Evolutionary conservation across 2,329 filamentous ascomycete genomes (phyloP).

Genomic region (Pseudogymnoascus sp.): DNA sequence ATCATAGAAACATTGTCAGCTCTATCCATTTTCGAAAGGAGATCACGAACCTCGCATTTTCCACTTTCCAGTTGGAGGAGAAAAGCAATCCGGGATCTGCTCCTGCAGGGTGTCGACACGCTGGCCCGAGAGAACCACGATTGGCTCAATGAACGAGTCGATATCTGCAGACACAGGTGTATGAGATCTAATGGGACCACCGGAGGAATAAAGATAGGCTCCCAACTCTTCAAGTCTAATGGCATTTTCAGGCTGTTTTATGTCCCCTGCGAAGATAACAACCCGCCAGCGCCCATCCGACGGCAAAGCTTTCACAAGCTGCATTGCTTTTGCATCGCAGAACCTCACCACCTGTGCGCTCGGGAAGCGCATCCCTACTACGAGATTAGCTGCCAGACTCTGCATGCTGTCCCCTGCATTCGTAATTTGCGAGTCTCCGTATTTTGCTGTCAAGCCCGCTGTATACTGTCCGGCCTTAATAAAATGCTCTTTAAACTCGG

Average conservation of each 20-base stretch:
- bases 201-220: constrained; percentile 31
- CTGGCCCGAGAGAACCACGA: constrained; percentile 44
- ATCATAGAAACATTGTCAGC: not conserved
- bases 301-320: constrained; percentile 38
- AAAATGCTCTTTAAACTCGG: constrained; percentile 45
- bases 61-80: constrained; percentile 46
- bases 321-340: constrained; percentile 49
- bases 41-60: constrained; percentile 40
- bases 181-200: constrained; percentile 34
- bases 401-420: constrained; percentile 27
- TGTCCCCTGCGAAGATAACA: constrained; percentile 39
- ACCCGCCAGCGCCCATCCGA: constrained; percentile 45
- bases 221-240: constrained; percentile 31
- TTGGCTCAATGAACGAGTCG: constrained; percentile 48
- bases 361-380: constrained; percentile 47
- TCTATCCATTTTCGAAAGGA: not conserved
- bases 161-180: constrained; percentile 35
- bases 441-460: constrained; percentile 48
- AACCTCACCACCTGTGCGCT: constrained; percentile 51
- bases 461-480: constrained; percentile 49
- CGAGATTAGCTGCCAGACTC: constrained; percentile 33
- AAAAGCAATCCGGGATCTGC: constrained; percentile 47
- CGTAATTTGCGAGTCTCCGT: constrained; percentile 42
- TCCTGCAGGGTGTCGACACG: constrained; percentile 41
- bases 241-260: constrained; percentile 24